Evolutionary conservation across 139 green algal species (phyloP), one percentile per base, ranked within the genome.

Genomic region (Chlorella ohadii): DNA sequence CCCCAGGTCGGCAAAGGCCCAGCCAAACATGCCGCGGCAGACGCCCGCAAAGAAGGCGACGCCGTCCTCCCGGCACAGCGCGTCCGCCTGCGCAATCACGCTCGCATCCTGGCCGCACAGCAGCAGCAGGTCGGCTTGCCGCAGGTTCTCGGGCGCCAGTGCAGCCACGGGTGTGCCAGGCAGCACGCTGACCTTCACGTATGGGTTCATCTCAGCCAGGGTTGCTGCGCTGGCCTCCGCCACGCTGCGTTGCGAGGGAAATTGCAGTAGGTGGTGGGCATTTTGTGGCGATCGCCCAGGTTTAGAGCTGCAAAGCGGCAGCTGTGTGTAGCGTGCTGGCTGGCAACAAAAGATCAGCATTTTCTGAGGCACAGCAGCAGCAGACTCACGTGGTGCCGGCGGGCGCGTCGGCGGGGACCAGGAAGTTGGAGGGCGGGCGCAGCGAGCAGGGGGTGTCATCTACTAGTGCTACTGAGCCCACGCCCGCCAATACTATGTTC

Each of bases 121-220:
- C 38, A 96, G 68, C 31, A 96, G 84, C 39, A 93, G 80, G 77
- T 96, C 80, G 65, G 88, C 87, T 16, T 51, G 55, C 23, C 28
- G 33, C 34, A 93, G 41, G 5, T 34, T n/a, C 31, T 76, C 57
- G 22, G 36, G 34, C 4, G 61, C 27, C 3, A 79, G 20, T 27
- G 64, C 76, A 44, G 31, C 66, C 7, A 25, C 31, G 1, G 68
- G 56, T 2, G 36, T 47, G 19, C 93, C 91, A 4, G 75, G 36
- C 55, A 81, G 72, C 13, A 85, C 81, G 0, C 39, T 20, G 4
- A 98, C 91, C 22, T 84, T 78, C 36, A 98, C 92, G 34, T 97
- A 84, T 0, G 96, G 96, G 86, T 98, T 98, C 92, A 98, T 96
- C n/a, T 95, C 94, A 39, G 88, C 86, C 27, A 98, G 89, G 6